Percentiles rank a stretch among this genome's conserved stretches.
These are phyloP conservation scores for Leucocoprinus leucothites DNA, from an alignment of 768 basidiomycete genomes.

Conservation along the genomic window DNA sequence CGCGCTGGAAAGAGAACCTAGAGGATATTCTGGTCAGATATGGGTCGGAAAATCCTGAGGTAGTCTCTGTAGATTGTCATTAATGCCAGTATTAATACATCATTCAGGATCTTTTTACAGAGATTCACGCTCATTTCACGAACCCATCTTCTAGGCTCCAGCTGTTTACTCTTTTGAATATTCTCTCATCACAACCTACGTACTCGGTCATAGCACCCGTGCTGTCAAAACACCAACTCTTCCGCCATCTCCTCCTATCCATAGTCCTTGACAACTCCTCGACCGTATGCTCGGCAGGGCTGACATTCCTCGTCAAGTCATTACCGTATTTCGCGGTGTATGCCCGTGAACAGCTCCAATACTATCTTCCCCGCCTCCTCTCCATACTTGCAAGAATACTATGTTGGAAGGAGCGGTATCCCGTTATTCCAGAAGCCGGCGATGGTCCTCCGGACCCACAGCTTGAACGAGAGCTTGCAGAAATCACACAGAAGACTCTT, in stretches of 20 bases:
- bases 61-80: constrained; percentile 29
- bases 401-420: constrained; percentile 66
- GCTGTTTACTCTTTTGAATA: constrained; percentile 62
- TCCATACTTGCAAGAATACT: constrained; percentile 67
- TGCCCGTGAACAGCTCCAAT: constrained; percentile 52
- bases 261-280: constrained; percentile 75
- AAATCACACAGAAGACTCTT: constrained; percentile 34
- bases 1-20: constrained; percentile 74
- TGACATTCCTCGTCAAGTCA: constrained; percentile 65
- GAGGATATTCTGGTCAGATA: constrained; percentile 71
- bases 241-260: constrained; percentile 62
- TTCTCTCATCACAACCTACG: constrained; percentile 51
- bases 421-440: constrained; percentile 23
- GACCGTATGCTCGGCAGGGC: constrained; percentile 60
- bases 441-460: constrained; percentile 29
- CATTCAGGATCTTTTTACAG: constrained; percentile 64
- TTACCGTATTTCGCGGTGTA: constrained; percentile 73
- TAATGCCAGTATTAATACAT: neutral
- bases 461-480: constrained; percentile 38
- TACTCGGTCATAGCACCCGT: constrained; percentile 48
- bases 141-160: constrained; percentile 64
- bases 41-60: constrained; percentile 61
- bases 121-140: constrained; percentile 61
- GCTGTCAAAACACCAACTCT: constrained; percentile 59
- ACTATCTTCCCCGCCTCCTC: constrained; percentile 61